Percentiles rank a stretch among this genome's conserved stretches.
phyloP scores from a whole-genome alignment of 108 stramenopile genomes.

The Parietichytrium sp. region DNA sequence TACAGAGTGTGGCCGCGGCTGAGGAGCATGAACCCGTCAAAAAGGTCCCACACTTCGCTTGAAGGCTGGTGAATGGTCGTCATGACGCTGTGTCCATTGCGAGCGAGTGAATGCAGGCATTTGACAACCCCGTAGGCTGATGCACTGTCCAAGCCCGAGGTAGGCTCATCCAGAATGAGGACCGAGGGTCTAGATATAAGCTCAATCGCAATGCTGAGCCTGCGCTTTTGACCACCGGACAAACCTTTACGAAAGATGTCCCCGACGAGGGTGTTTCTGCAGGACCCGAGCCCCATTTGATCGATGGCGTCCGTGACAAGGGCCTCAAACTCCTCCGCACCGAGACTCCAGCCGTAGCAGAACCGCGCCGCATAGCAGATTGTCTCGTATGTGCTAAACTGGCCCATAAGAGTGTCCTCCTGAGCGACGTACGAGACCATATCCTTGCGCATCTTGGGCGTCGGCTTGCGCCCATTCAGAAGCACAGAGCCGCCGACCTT shows the following conservation, averaged over 20 bases:
- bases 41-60: conserved; percentile 43
- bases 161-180: conserved; percentile 59
- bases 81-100: conserved; percentile 52
- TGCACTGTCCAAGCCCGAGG: conserved; percentile 52
- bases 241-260: conserved; percentile 59
- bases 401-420: conserved; percentile 74
- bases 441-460: conserved; percentile 50
- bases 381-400: conserved; percentile 75
- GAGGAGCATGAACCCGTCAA: conserved; percentile 48
- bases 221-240: conserved; percentile 61
- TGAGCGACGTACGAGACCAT: conserved; percentile 81
- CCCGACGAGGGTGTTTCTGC: conserved; percentile 70
- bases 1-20: conserved; percentile 53
- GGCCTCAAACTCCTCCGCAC: conserved; percentile 61
- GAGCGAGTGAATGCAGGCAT: conserved; percentile 64
- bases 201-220: conserved; percentile 58
- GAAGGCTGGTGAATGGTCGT: conserved; percentile 60
- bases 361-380: conserved; percentile 75
- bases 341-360: conserved; percentile 62
- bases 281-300: conserved; percentile 74
- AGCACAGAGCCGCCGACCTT: conserved; percentile 33
- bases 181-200: conserved; percentile 54
- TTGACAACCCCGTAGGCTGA: conserved; percentile 64
- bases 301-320: conserved; percentile 72
- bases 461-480: conserved; percentile 31